A percentile compares a stretch with the other conserved stretches of the same genome.
Evolutionary conservation across 2,329 filamentous ascomycete species (phyloP).

Genomic region (Furcasterigmium furcatum): DNA sequence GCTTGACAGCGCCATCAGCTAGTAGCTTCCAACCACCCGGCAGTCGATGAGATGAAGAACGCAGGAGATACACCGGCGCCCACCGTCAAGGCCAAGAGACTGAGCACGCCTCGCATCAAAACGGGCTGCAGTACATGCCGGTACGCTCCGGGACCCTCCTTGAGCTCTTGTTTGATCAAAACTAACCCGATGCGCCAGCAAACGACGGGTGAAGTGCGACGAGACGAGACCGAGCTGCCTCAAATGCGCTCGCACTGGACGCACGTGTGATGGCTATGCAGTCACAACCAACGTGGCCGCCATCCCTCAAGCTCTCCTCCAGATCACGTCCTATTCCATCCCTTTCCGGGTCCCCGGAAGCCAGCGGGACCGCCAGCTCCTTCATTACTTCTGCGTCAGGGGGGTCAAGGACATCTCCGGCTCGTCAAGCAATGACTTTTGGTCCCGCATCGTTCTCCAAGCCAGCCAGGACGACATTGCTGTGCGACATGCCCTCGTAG

Average conservation of each 20-base stretch:
- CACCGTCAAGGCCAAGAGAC: neutral
- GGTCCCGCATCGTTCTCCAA: conserved; percentile 9
- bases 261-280: conserved; percentile 52
- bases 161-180: too few relatives aligned
- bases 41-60: too few relatives aligned
- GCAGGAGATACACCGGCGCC: too few relatives aligned
- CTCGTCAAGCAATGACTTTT: conserved; percentile 9
- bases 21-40: too few relatives aligned
- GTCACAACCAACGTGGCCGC: neutral
- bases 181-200: too few relatives aligned
- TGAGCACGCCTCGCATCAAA: neutral
- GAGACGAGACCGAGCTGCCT: conserved; percentile 49
- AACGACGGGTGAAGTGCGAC: conserved; percentile 55
- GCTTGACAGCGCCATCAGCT: too few relatives aligned
- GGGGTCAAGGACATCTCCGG: conserved; percentile 10
- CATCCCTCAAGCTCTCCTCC: neutral
- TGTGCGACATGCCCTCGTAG: conserved; percentile 10
- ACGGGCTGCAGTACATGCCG: conserved; percentile 2
- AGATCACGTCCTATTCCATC: conserved; percentile 8
- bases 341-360: conserved; percentile 12
- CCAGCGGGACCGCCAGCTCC: conserved; percentile 10
- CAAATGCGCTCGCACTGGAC: conserved; percentile 51
- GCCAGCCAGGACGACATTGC: conserved; percentile 9
- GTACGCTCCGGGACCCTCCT: too few relatives aligned
- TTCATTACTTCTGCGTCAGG: conserved; percentile 13